These are phyloP conservation scores for Candida anglica DNA, from an alignment of 805 yeast species.

Conservation along the genomic window DNA sequence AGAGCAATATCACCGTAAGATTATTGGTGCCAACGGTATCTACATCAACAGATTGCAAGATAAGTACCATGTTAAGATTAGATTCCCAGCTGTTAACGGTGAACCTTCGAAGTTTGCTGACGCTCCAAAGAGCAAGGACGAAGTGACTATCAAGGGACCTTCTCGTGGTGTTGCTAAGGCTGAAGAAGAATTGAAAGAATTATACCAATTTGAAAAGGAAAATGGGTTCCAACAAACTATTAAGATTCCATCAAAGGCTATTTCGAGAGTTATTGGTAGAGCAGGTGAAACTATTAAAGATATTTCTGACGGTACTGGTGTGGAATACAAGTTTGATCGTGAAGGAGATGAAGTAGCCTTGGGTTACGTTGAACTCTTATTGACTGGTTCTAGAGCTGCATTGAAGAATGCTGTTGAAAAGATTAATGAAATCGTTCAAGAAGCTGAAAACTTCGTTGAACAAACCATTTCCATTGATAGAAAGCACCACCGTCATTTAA, in stretches of 20 bases:
- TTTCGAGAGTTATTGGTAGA: slow-evolving; percentile 86
- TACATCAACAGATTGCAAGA: slow-evolving; percentile 83
- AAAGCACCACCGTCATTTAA: slow-evolving; percentile 67
- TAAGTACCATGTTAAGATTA: slow-evolving; percentile 76
- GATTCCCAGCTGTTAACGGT: slow-evolving; percentile 56
- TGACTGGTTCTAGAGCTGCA: slow-evolving; percentile 75
- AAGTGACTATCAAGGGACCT: slow-evolving; percentile 78
- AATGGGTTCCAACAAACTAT: slow-evolving; percentile 69
- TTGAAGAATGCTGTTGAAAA: slow-evolving; percentile 67
- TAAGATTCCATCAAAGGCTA: slow-evolving; percentile 65
- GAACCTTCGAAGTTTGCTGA: slow-evolving; percentile 18
- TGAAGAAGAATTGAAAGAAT: slow-evolving; percentile 76
- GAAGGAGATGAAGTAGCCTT: slow-evolving; percentile 41
- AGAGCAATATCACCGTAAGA: slow-evolving; percentile 68
- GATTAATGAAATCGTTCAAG: slow-evolving; percentile 60
- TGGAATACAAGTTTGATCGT: slow-evolving; percentile 47
- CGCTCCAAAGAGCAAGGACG: slow-evolving; percentile 49
- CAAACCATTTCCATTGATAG: slow-evolving; percentile 64
- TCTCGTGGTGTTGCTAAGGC: slow-evolving; percentile 85
- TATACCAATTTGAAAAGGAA: slow-evolving; percentile 81
- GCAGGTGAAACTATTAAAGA: slow-evolving; percentile 80
- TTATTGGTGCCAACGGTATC: slow-evolving; percentile 81
- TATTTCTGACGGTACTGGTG: slow-evolving; percentile 66
- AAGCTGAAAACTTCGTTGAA: slow-evolving; percentile 58
- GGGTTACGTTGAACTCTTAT: slow-evolving; percentile 58